Percentiles rank a stretch among this genome's conserved stretches.
Conservation (phyloP, 1,284 basidiomycete species). For the Ganoderma lingzhi region DNA sequence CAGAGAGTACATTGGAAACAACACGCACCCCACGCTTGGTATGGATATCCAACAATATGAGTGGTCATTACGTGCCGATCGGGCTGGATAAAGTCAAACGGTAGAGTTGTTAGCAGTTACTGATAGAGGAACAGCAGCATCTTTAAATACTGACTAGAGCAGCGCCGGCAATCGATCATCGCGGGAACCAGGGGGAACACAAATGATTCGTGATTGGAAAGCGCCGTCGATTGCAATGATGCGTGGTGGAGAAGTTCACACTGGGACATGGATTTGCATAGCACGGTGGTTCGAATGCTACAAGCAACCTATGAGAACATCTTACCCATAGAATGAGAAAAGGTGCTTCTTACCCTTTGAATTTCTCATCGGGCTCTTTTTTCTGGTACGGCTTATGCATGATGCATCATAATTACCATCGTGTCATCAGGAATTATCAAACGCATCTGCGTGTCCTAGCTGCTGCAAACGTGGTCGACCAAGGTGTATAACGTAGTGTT, state of each 20-base stretch:
- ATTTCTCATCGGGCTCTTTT: too few species aligned
- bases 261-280: not conserved
- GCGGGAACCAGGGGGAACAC: not conserved
- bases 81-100: not conserved
- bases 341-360: not conserved
- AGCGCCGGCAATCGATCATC: not conserved
- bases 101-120: not conserved
- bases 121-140: not conserved
- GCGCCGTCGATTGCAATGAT: not conserved
- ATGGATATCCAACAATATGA: slow-evolving; percentile 9
- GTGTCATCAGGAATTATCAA: slow-evolving; percentile 1
- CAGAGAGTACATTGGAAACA: not conserved
- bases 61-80: not conserved
- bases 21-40: slow-evolving; percentile 1
- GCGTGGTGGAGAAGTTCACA: not conserved
- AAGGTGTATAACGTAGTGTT: not conserved
- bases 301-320: not conserved
- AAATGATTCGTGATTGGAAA: not conserved
- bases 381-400: not conserved
- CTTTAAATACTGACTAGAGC: not conserved
- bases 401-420: not conserved
- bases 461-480: not conserved
- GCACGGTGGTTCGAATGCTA: not conserved
- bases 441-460: not conserved
- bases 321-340: not conserved